Evolutionary conservation across 2,329 filamentous ascomycete genomes (phyloP).

Genomic region (Xylariaceae sp.): DNA sequence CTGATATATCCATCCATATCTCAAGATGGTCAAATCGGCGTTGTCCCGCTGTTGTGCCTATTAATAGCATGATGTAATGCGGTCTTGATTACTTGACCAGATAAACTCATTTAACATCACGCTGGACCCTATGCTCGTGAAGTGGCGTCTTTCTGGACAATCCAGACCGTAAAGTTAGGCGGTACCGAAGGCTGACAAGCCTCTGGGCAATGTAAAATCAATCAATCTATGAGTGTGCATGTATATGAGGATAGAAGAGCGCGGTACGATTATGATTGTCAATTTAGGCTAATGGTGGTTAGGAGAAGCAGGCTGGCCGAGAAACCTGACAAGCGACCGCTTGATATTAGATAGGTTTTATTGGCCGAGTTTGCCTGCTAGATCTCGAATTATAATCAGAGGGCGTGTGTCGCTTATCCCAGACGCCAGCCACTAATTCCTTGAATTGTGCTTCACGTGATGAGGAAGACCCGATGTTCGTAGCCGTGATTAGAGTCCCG

Average conservation of each 20-base stretch:
- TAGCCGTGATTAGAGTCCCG: too few relatives aligned
- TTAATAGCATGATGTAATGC: slow-evolving; percentile 9
- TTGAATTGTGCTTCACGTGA: too few relatives aligned
- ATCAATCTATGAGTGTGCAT: background rate
- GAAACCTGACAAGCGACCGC: slow-evolving; percentile 3
- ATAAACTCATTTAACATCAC: too few relatives aligned
- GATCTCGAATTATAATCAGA: background rate
- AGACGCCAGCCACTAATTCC: too few relatives aligned
- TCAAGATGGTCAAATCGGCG: slow-evolving; percentile 2
- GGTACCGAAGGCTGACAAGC: slow-evolving; percentile 13
- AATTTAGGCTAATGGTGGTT: slow-evolving; percentile 22
- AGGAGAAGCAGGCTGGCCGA: slow-evolving; percentile 6
- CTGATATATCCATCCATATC: too few relatives aligned
- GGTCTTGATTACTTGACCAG: too few relatives aligned
- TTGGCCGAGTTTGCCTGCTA: background rate
- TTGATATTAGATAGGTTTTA: background rate
- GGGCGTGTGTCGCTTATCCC: too few relatives aligned
- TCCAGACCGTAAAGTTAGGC: background rate
- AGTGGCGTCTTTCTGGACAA: background rate
- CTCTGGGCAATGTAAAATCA: background rate
- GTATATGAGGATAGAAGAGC: background rate
- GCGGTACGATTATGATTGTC: background rate
- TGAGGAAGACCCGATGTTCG: too few relatives aligned
- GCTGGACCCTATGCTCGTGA: background rate
- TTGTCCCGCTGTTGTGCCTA: background rate